Evolutionary conservation across 305 asterid genomes (phyloP).

Genomic region (Ajuga reptans): DNA sequence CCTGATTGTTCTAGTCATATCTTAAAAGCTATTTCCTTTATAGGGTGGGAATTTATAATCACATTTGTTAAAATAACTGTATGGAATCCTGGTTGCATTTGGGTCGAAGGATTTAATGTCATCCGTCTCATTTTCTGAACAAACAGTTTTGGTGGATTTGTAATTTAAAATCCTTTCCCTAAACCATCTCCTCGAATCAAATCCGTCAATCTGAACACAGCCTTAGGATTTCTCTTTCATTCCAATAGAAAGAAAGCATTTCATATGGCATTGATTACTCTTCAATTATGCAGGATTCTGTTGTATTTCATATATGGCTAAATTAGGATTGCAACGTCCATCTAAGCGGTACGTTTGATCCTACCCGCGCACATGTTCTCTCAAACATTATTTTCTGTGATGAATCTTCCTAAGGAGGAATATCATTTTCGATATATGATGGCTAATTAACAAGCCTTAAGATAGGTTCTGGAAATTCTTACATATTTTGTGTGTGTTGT

Average conservation of each 20-base stretch:
- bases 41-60: background rate
- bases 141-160: background rate
- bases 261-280: conserved; percentile 27
- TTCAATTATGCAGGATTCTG: conserved; percentile 47
- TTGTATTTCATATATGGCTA: conserved; percentile 48
- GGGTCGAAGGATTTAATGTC: background rate
- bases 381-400: background rate
- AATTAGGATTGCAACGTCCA: conserved; percentile 13
- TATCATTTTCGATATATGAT: background rate
- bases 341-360: too few species aligned
- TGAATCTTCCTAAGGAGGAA: conserved; percentile 11
- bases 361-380: too few species aligned
- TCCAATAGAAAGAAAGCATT: background rate
- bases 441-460: background rate
- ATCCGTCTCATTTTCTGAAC: background rate
- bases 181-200: background rate
- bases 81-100: background rate
- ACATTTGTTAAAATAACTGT: too few species aligned
- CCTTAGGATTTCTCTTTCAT: background rate
- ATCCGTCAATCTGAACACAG: background rate
- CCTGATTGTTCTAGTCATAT: background rate
- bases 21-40: too few species aligned
- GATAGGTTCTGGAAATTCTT: conserved; percentile 2
- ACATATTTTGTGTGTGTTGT: background rate
- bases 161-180: background rate